Evolutionary conservation across 1,284 basidiomycete species (phyloP).

Genomic region (Microbotryum lychnidis-dioicae): DNA sequence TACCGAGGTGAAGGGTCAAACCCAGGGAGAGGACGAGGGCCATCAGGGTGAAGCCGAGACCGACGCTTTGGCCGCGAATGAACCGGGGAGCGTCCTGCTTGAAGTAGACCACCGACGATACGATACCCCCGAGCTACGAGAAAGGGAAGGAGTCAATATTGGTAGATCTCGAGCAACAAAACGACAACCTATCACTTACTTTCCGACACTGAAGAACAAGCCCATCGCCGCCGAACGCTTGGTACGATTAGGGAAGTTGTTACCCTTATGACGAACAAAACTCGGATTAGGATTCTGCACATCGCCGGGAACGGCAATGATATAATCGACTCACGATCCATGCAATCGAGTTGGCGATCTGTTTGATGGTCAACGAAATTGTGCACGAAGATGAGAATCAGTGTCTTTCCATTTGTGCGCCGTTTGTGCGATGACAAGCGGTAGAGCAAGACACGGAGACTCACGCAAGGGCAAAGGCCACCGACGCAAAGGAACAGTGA

Average conservation of each 20-base stretch:
- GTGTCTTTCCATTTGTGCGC: too few species aligned
- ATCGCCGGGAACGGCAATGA: too few species aligned
- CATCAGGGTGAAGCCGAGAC: constrained; percentile 39
- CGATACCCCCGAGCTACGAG: constrained; percentile 45
- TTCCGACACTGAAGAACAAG: background rate
- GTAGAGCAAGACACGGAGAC: background rate
- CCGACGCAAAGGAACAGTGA: constrained; percentile 27
- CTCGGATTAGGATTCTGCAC: constrained; percentile 39
- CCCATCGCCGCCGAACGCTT: constrained; percentile 44
- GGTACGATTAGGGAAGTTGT: background rate
- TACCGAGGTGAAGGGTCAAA: constrained; percentile 37
- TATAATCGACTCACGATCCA: constrained; percentile 31
- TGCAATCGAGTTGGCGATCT: constrained; percentile 43
- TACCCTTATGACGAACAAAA: constrained; percentile 1
- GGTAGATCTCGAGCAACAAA: constrained; percentile 41
- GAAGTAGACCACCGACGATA: constrained; percentile 38
- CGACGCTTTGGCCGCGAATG: constrained; percentile 40
- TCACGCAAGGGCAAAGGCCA: constrained; percentile 19
- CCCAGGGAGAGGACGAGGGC: constrained; percentile 36
- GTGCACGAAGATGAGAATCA: too few species aligned
- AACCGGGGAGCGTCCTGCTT: constrained; percentile 32
- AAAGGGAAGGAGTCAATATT: constrained; percentile 5
- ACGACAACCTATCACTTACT: background rate
- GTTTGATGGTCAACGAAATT: too few species aligned
- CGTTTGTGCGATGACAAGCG: too few species aligned